phyloP scores from a whole-genome alignment of 805 yeast species.

The Lipomyces chichibuensis region DNA sequence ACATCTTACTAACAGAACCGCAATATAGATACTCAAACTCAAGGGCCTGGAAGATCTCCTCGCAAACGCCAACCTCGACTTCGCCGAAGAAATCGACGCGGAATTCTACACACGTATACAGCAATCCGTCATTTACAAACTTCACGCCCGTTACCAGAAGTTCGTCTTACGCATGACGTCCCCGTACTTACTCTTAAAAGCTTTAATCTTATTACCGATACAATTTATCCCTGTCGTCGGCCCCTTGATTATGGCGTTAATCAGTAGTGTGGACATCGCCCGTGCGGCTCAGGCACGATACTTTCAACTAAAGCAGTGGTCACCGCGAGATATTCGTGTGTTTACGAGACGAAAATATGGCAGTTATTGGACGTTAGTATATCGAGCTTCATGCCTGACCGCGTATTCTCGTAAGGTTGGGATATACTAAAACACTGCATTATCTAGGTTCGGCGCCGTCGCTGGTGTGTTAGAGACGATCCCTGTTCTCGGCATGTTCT shows the following conservation, averaged over 20 bases:
- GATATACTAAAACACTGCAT: not conserved
- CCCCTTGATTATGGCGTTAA: conserved; percentile 50
- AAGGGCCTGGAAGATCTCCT: conserved; percentile 50
- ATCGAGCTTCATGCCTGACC: not conserved
- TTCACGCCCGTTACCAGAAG: conserved; percentile 15
- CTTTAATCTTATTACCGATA: conserved; percentile 43
- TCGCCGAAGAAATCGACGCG: conserved; percentile 41
- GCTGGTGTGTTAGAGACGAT: conserved; percentile 31
- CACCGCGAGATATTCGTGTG: conserved; percentile 44
- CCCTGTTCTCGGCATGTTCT: conserved; percentile 31
- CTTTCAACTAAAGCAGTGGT: conserved; percentile 53
- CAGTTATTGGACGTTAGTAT: conserved; percentile 30
- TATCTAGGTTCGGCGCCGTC: conserved; percentile 26
- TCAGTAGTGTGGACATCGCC: conserved; percentile 55
- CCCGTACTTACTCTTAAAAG: conserved; percentile 46
- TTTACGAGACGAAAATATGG: conserved; percentile 25
- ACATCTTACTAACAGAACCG: not conserved
- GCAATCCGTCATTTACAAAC: conserved; percentile 8
- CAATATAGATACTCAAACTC: conserved; percentile 38
- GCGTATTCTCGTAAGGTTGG: not conserved
- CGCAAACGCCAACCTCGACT: conserved; percentile 42
- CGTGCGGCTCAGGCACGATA: conserved; percentile 53
- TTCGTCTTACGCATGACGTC: conserved; percentile 40
- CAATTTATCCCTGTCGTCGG: conserved; percentile 57
- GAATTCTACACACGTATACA: not conserved